These are phyloP conservation scores for Saprolegnia diclina DNA, from an alignment of 352 stramenopile species.

Conservation along the genomic window DNA sequence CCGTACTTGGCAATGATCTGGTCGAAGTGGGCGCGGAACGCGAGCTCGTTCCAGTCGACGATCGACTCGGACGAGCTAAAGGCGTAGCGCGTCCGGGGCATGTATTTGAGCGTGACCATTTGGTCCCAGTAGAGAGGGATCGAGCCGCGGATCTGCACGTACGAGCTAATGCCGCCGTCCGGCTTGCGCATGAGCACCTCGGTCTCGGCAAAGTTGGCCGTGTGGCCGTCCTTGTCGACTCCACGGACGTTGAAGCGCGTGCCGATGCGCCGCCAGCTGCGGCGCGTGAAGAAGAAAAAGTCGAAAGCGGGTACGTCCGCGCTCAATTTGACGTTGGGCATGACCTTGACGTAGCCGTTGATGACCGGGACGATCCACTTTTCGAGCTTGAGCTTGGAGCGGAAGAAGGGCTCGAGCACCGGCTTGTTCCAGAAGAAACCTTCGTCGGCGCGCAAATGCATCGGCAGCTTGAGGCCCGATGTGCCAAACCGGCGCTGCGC, in stretches of 20 bases:
- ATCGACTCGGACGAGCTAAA: slow-evolving; percentile 58
- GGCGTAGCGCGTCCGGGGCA: slow-evolving; percentile 72
- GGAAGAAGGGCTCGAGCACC: slow-evolving; percentile 44
- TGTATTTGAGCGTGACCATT: slow-evolving; percentile 88
- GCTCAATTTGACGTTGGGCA: slow-evolving; percentile 39
- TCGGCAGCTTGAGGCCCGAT: slow-evolving; percentile 31
- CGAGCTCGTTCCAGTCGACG: slow-evolving; percentile 68
- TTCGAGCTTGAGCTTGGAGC: slow-evolving; percentile 36
- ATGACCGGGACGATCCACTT: slow-evolving; percentile 66
- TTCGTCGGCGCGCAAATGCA: slow-evolving; percentile 64
- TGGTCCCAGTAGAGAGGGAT: slow-evolving; percentile 94
- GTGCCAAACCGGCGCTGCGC: slow-evolving; percentile 37
- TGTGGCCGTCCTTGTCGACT: slow-evolving; percentile 80
- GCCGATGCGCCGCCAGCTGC: slow-evolving; percentile 73
- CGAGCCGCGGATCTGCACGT: slow-evolving; percentile 92
- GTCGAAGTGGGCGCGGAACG: slow-evolving; percentile 64
- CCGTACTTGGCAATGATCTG: slow-evolving; percentile 64
- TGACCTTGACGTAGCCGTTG: slow-evolving; percentile 60
- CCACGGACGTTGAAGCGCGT: slow-evolving; percentile 91
- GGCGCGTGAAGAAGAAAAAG: slow-evolving; percentile 64
- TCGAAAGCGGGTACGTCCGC: slow-evolving; percentile 34
- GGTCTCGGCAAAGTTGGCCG: slow-evolving; percentile 93
- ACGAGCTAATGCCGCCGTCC: slow-evolving; percentile 71
- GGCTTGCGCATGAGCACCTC: slow-evolving; percentile 84
- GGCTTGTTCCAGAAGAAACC: slow-evolving; percentile 93